Evolutionary conservation across 768 basidiomycete species (phyloP), one percentile per base, ranked within the genome.

Genomic region (Pleurotus djamor): DNA sequence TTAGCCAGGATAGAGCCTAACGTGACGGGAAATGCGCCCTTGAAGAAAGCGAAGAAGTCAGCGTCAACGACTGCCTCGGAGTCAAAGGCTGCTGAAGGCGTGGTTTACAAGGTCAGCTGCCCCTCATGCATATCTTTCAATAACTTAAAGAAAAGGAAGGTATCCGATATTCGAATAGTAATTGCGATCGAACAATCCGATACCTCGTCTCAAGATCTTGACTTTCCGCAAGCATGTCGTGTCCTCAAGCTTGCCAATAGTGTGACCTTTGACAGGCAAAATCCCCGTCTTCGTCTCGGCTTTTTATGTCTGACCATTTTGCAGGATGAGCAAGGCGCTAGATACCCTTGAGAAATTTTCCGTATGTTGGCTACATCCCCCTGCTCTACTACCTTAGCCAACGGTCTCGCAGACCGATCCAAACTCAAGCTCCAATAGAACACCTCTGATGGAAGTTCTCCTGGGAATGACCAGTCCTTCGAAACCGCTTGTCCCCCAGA

Each of bases 211-310:
- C 82, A 85, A 48, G 89, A 92, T 51, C 74, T 92, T 10, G 90
- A 94, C 65, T 69, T 97, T 0, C 92, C 94, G 5, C 94, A 96
- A 66, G 80, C 90, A 52, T 92, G 94, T 72, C 80, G 92, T 14
- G 74, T 95, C 52, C 69, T 98, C 54, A 98, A 98, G 68, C 79
- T 96, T 2, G 94, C 94, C 10, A 98, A 98, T 65, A 94, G 88
- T 57, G 86, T 92, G 13, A 98, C 96, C 0, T 95, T 91, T 69
- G 93, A 95, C 65, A 82, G 95, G 91, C 85, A 68, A 45, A 61
- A 35, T 9, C 14, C 3, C 50, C 32, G 28, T 2, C 17, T 37
- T 16, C 7, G 32, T 32, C n/a, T 8, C 16, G 5, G 14, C 13
- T 13, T 34, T 17, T 32, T 43, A 35, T 45, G 21, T 28, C n/a